Conservation (phyloP, 2,329 filamentous ascomycete genomes). For the Neonectria ditissima region DNA sequence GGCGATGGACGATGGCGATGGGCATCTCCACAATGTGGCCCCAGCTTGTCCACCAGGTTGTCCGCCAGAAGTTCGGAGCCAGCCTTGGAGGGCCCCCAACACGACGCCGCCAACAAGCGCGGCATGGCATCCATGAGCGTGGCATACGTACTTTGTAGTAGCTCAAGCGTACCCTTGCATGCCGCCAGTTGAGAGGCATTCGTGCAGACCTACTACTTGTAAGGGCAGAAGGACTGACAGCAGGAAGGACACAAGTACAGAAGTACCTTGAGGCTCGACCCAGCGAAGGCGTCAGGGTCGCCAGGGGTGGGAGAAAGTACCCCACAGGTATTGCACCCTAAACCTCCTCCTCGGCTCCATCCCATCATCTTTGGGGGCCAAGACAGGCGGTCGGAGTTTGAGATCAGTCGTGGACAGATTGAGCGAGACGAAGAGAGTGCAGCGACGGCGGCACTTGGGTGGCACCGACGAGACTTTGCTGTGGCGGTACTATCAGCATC, state of each 20-base stretch:
- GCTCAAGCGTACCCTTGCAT: conserved; percentile 27
- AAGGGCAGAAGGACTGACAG: no score
- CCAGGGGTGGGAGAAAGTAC: conserved; percentile 12
- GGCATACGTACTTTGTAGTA: no score
- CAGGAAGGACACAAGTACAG: background rate
- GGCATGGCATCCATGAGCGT: conserved; percentile 14
- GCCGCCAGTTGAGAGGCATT: background rate
- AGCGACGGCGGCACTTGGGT: conserved; percentile 1
- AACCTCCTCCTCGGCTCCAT: conserved; percentile 1
- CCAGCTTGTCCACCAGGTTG: conserved; percentile 10
- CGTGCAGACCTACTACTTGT: no score
- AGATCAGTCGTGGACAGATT: conserved; percentile 3
- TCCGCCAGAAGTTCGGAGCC: no score
- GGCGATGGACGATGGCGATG: conserved; percentile 26
- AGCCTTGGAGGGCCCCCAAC: conserved; percentile 10
- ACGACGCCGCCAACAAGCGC: conserved; percentile 1
- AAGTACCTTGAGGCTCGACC: conserved; percentile 1
- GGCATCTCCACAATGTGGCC: conserved; percentile 21
- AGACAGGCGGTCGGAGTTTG: conserved; percentile 2
- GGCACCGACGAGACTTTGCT: conserved; percentile 7
- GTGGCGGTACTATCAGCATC: conserved; percentile 13
- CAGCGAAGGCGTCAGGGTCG: conserved; percentile 19
- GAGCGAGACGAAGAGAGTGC: background rate
- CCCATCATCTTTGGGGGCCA: conserved; percentile 20
- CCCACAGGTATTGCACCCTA: conserved; percentile 1